These are phyloP conservation scores for Dichomitus squalens DNA, from an alignment of 1,284 basidiomycete genomes.

Conservation along the genomic window DNA sequence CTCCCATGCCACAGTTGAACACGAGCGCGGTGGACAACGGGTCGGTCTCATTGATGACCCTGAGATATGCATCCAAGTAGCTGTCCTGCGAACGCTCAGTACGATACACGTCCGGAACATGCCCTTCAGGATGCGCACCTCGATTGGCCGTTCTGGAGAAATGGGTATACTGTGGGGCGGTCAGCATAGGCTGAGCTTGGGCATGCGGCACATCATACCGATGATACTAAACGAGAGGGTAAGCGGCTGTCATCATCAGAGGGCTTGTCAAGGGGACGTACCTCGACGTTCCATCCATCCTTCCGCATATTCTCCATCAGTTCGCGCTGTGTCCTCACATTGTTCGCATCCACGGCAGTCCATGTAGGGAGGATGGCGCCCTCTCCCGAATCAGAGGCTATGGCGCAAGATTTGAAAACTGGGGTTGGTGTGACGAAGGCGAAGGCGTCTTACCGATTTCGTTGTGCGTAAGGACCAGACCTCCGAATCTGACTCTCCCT, in stretches of 20 bases:
- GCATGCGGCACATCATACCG: constrained; percentile 43
- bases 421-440: background rate
- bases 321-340: constrained; percentile 88
- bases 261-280: constrained; percentile 35
- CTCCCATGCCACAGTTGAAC: constrained; percentile 97
- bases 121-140: constrained; percentile 42
- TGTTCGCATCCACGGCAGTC: constrained; percentile 87
- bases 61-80: constrained; percentile 92
- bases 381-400: constrained; percentile 63
- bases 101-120: background rate
- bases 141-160: constrained; percentile 86
- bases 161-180: constrained; percentile 80
- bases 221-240: constrained; percentile 54
- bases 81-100: constrained; percentile 63
- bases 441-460: constrained; percentile 61
- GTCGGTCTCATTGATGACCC: constrained; percentile 81
- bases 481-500: constrained; percentile 68
- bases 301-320: constrained; percentile 81
- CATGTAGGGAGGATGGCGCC: constrained; percentile 92
- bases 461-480: constrained; percentile 92
- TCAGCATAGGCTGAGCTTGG: background rate
- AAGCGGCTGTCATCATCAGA: background rate
- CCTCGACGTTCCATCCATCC: constrained; percentile 91
- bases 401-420: constrained; percentile 4
- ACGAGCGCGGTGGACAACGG: constrained; percentile 85